A percentile compares a stretch with the other conserved stretches of the same genome.
Conservation (phyloP, 1,284 basidiomycete species). For the Ustilago cynodontis region DNA sequence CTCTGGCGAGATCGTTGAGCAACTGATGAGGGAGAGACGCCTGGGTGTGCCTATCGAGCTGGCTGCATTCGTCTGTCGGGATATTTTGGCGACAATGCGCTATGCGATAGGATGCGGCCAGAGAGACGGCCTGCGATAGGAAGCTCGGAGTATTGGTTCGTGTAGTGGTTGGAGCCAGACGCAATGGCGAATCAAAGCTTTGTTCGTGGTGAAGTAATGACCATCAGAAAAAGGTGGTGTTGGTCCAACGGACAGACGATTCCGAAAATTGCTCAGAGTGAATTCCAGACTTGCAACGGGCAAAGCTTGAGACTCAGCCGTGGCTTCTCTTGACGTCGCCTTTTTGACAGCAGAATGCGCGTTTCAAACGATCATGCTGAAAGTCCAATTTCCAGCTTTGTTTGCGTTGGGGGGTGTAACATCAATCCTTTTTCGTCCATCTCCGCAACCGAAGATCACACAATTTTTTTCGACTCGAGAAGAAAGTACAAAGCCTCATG, state of each 20-base stretch:
- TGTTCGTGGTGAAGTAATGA: not conserved
- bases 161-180: not conserved
- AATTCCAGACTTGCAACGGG: not conserved
- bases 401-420: not conserved
- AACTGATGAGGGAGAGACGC: not conserved
- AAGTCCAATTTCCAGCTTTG: not conserved
- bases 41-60: not conserved
- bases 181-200: not conserved
- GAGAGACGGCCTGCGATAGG: not conserved
- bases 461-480: not conserved
- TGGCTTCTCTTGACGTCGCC: not conserved
- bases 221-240: not conserved
- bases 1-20: not conserved
- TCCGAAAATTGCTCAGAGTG: constrained; percentile 7
- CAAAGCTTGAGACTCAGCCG: not conserved
- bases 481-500: not conserved
- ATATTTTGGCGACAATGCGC: not conserved
- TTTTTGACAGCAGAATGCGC: not conserved
- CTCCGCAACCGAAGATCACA: not conserved
- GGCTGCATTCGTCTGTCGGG: not conserved
- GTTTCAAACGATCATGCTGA: not conserved
- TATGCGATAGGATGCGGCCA: not conserved
- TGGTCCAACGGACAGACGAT: not conserved
- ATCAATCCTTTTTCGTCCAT: not conserved
- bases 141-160: not conserved